These are phyloP conservation scores for Cryptosporidium sp. DNA, from an alignment of 169 alveolate genomes.

Conservation along the genomic window DNA sequence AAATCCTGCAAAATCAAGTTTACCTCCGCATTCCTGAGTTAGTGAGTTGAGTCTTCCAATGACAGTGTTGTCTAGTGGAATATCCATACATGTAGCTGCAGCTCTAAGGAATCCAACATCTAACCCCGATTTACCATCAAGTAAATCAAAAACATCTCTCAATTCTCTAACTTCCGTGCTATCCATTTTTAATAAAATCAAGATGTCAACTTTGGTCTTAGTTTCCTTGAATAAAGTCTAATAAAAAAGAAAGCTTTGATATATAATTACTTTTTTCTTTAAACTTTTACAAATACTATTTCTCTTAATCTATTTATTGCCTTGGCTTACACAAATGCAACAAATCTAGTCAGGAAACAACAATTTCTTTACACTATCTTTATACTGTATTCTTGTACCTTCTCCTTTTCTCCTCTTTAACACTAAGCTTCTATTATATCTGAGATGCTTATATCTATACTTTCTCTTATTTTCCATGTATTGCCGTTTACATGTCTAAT, in stretches of 20 bases:
- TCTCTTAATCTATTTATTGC: background rate
- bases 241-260: background rate
- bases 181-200: conserved; percentile 15
- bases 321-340: background rate
- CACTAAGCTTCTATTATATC: background rate
- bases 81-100: conserved; percentile 75
- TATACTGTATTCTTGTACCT: background rate
- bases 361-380: no score
- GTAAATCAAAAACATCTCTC: conserved; percentile 66
- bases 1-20: conserved; percentile 73
- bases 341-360: background rate
- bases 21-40: conserved; percentile 72
- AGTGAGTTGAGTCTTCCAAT: conserved; percentile 66
- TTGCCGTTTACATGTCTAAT: conserved; percentile 39
- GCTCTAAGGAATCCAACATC: conserved; percentile 71
- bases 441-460: background rate
- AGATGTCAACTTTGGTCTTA: background rate
- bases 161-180: conserved; percentile 68
- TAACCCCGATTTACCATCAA: conserved; percentile 67
- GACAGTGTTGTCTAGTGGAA: conserved; percentile 63
- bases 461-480: conserved; percentile 18
- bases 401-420: background rate
- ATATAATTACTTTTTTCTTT: background rate
- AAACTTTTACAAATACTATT: background rate
- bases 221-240: background rate